Base-by-base conservation (phyloP, 768 basidiomycete species). In the Naganishia vaughanmartiniae region DNA sequence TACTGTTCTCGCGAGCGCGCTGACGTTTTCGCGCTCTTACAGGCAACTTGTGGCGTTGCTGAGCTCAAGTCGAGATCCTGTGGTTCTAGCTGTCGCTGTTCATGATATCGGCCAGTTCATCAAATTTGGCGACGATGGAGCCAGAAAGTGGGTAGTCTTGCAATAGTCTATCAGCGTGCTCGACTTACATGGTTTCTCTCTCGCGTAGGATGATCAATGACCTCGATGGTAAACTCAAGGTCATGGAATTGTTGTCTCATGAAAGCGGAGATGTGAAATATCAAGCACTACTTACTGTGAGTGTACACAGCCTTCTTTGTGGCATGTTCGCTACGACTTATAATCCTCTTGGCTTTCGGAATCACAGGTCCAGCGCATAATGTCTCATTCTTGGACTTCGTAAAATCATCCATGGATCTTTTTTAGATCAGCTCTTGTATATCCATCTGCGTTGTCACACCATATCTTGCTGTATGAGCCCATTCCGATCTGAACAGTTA, bases 61-160 rank as follows among this genome's bases (percentile, higher is more conserved):
- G 69, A 85, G 85, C 66, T 84, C 87, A 6, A 89, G 89, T 3
- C 83, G 83, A 1, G 92, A 97, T 73, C 84, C 91, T 0, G 74
- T 86, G 17, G 90, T 92, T 0, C 87, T 98, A 7, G 92, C 93
- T 5, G 93, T 99, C 24, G 93, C 94, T 0, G 88, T 89, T 2
- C 91, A 93, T 77, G 96, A 99, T 80, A 81, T 98, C 21, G 95
- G 93, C 4, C 91, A 94, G 78, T 98, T 93, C 78, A 89, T 97
- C 71, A 93, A 90, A 78, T 89, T 91, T 80, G 90, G 87, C 72
- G 93, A 79, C 4, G 80, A 97, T 70, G 86, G 88, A 63, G 94
- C 93, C 28, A 95, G 95, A 84, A 92, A 89, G 95, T 96, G 74
- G 72, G 89, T 21, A 14, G 24, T 78, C 2, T 36, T 58, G 24